Evolutionary conservation across 768 basidiomycete species (phyloP).

Genomic region (Russula griseocarnosa): DNA sequence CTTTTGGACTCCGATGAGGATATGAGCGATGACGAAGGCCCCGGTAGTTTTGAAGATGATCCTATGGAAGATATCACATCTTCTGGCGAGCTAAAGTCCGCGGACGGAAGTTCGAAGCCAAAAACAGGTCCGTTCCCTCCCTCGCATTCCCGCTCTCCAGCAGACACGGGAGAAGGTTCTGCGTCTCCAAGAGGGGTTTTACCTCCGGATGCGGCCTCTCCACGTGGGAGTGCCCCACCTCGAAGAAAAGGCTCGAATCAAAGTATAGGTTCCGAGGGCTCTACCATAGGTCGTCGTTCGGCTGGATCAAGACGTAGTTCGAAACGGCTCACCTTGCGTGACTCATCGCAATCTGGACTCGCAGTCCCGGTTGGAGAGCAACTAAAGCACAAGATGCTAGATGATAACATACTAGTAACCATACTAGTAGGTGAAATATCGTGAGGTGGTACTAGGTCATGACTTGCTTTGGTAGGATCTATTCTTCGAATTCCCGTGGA

Average conservation of each 20-base stretch:
- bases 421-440: conserved; percentile 60
- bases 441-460: conserved; percentile 9
- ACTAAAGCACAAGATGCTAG: conserved; percentile 74
- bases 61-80: conserved; percentile 80
- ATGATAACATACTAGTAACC: conserved; percentile 66
- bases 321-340: conserved; percentile 41
- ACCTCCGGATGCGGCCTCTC: neutral
- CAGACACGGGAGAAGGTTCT: conserved; percentile 9
- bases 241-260: conserved; percentile 22
- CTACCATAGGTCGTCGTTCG: conserved; percentile 34
- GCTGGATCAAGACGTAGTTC: conserved; percentile 55
- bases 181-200: neutral
- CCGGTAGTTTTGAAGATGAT: conserved; percentile 74
- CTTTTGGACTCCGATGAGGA: conserved; percentile 68
- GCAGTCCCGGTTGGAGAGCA: conserved; percentile 65
- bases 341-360: conserved; percentile 35
- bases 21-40: conserved; percentile 64
- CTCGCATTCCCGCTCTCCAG: conserved; percentile 24
- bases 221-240: conserved; percentile 15
- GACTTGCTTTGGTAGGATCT: conserved; percentile 56
- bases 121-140: conserved; percentile 7
- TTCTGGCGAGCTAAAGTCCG: conserved; percentile 52
- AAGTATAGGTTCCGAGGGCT: conserved; percentile 26
- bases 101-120: conserved; percentile 17
- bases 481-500: conserved; percentile 95